A percentile compares a stretch with the other conserved stretches of the same genome.
Evolutionary conservation across 176 grass and related monocot species (phyloP).

Genomic region (Musa troglodytarum): DNA sequence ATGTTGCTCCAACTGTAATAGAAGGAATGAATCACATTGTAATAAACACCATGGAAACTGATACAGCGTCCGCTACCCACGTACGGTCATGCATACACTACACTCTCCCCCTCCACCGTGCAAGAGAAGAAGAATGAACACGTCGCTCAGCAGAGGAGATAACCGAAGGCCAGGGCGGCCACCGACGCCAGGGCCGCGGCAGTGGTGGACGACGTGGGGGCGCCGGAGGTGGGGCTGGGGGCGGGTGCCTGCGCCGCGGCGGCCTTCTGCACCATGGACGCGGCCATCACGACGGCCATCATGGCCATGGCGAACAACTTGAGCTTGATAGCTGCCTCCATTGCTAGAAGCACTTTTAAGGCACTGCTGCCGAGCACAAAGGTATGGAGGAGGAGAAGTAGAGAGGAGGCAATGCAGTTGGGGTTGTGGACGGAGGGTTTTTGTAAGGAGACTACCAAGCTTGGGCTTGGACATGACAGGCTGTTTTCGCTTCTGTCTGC

Average conservation of each 20-base stretch:
- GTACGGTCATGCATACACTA: neutral
- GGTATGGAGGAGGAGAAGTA: neutral
- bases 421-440: neutral
- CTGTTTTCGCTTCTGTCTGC: neutral
- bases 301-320: neutral
- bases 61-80: neutral
- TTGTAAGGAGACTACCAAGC: neutral
- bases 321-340: slow-evolving; percentile 2
- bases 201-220: neutral
- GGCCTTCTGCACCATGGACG: neutral
- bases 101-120: neutral
- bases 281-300: neutral
- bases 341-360: neutral
- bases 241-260: neutral
- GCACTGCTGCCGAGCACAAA: neutral
- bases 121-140: neutral
- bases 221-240: neutral
- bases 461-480: neutral
- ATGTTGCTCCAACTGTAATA: neutral
- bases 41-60: neutral
- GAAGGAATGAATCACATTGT: neutral
- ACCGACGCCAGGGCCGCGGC: neutral
- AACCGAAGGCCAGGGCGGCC: neutral
- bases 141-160: neutral
- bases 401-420: neutral